Percentiles rank a stretch among this genome's conserved stretches.
Conservation (phyloP, 345 rosid genomes). For the Aethionema arabicum region DNA sequence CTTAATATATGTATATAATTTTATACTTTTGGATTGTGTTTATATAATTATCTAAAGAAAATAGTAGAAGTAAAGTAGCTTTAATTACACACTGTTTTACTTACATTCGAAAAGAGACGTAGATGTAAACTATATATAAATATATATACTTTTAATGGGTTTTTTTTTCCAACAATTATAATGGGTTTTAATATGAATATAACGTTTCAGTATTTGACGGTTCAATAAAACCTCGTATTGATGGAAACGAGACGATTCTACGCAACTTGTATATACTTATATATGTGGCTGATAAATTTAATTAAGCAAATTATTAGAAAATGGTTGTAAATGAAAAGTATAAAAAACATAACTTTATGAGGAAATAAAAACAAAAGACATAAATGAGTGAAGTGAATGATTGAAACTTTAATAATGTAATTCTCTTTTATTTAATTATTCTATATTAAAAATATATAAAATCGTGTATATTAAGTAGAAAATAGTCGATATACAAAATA, state of each 20-base stretch:
- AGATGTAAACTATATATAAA: no score
- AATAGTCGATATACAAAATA: not conserved
- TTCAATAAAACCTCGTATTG: constrained; percentile 17
- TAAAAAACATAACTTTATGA: constrained; percentile 1
- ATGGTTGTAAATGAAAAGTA: not conserved
- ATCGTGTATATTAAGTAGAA: not conserved
- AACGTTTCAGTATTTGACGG: not conserved
- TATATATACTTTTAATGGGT: no score
- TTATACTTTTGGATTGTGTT: no score
- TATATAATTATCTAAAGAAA: not conserved
- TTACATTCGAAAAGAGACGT: no score
- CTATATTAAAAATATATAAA: no score
- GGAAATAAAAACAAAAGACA: constrained; percentile 17
- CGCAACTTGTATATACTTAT: not conserved
- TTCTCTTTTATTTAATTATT: not conserved
- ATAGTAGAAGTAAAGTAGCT: not conserved
- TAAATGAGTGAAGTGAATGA: constrained; percentile 34
- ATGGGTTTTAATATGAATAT: not conserved
- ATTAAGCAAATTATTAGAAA: not conserved
- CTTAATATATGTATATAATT: no score
- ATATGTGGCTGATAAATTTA: not conserved
- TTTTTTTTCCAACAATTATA: no score
- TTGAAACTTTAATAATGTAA: constrained; percentile 33
- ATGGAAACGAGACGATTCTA: constrained; percentile 4
- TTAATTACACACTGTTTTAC: not conserved